phyloP scores from a whole-genome alignment of 345 rosid genomes.

The Barbarea vulgaris region DNA sequence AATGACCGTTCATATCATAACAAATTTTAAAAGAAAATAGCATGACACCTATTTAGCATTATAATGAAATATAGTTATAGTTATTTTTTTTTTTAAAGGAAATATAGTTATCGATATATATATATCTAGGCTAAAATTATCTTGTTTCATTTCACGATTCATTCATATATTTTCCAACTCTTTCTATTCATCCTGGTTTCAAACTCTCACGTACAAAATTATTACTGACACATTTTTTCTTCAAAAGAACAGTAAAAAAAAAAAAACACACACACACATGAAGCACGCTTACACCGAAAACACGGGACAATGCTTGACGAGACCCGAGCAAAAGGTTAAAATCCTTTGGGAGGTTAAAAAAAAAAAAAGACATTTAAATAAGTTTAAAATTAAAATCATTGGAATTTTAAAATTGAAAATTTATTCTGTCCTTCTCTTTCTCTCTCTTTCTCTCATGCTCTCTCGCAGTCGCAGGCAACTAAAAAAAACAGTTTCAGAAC shows the following conservation, averaged over 20 bases:
- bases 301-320: constrained; percentile 24
- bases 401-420: neutral
- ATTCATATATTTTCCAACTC: neutral
- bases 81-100: too few relatives aligned
- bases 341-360: neutral
- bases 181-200: constrained; percentile 4
- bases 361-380: neutral
- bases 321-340: constrained; percentile 23
- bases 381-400: neutral
- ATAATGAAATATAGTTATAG: too few relatives aligned
- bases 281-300: constrained; percentile 15
- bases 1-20: neutral
- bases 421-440: neutral
- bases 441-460: constrained; percentile 1
- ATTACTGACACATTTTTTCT: constrained; percentile 13
- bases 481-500: constrained; percentile 17
- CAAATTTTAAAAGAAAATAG: too few relatives aligned
- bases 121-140: neutral
- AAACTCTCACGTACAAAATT: constrained; percentile 8
- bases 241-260: neutral
- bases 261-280: neutral
- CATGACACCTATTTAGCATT: neutral
- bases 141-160: neutral
- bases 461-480: constrained; percentile 29
- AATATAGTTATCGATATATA: too few relatives aligned